Evolutionary conservation across 2,329 filamentous ascomycete genomes (phyloP).

Genomic region (Penicillium sp.): DNA sequence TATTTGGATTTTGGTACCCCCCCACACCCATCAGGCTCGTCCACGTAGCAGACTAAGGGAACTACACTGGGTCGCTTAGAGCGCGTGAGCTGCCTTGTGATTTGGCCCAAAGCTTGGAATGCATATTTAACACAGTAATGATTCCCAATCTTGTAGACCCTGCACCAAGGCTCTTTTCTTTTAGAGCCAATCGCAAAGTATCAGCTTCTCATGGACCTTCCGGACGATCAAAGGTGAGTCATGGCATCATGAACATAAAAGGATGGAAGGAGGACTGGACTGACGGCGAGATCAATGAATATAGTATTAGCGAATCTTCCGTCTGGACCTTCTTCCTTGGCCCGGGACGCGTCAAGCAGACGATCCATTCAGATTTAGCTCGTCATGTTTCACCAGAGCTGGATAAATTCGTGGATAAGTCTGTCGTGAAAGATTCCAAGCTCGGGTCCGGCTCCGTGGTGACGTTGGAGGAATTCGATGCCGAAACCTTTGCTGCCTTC

Average conservation of each 20-base stretch:
- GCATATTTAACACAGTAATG: not conserved
- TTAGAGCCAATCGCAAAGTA: not conserved
- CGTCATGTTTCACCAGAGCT: constrained; percentile 46
- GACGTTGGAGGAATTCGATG: constrained; percentile 46
- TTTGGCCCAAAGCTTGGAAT: constrained; percentile 1
- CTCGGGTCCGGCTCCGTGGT: not conserved
- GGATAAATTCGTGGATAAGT: constrained; percentile 22
- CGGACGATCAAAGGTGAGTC: constrained; percentile 37
- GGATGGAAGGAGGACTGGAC: not conserved
- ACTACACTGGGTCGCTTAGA: constrained; percentile 20
- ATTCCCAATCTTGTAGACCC: not conserved
- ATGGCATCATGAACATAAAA: not conserved
- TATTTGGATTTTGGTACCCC: not conserved
- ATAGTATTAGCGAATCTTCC: constrained; percentile 44
- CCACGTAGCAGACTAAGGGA: constrained; percentile 34
- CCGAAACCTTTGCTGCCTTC: constrained; percentile 51
- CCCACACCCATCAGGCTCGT: constrained; percentile 32
- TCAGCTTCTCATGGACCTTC: constrained; percentile 28
- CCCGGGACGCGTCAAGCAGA: constrained; percentile 46
- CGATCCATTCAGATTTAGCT: constrained; percentile 47
- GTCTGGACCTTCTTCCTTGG: constrained; percentile 48
- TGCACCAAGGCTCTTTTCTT: not conserved
- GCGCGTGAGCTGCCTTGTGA: constrained; percentile 4
- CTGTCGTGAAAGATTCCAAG: not conserved
- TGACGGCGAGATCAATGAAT: constrained; percentile 1